Base-by-base conservation (phyloP, 345 rosid species). In the Salix arbutifolia region DNA sequence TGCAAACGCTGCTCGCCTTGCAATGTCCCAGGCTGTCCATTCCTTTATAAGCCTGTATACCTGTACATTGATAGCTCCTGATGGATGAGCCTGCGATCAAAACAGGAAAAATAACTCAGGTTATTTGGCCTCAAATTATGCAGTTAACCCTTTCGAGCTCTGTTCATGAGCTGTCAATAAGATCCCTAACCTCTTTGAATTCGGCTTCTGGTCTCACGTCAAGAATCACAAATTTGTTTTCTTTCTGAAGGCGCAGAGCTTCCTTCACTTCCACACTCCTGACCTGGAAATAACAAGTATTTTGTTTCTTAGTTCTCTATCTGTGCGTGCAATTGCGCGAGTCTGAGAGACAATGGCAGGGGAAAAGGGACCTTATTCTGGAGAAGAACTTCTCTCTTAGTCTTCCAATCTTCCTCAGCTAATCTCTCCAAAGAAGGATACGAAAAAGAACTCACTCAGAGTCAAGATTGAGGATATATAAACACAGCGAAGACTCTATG, bases 1-100 rank as follows among this genome's bases (percentile, higher is more conserved):
- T 18, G 98, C 98, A 77, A 96, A 96, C 40, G 97, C 99, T 72
- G 93, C 96, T 56, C 99, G 93, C 65, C 99, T 90, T 35, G 97
- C 97, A 33, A 96, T 96, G 84, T 96, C 99, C 99, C 99, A 96
- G 38, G 99, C 87, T 9, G 98, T 96, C 99, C 98, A 93, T 76
- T 96, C 99, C 84, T 90, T 89, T 82, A 96, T 96, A 42, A 96
- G 92, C 80, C 98, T 92, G 69, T 96, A 96, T 77, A 96, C 87
- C 83, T 96, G 97, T 78, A 93, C 89, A 76, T 93, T 96, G 72
- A 92, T 87, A 46, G 99, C 99, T 71, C 94, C 99, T 0, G 94
- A 88, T 38, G 98, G 93, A 81, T 93, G 98, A 82, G 82, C 92
- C 98, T 92, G 67, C 83, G 77, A 0, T 68, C 1, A 8, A 25